A percentile compares a stretch with the other conserved stretches of the same genome.
These are phyloP conservation scores for Neopestalotiopsis sp. DNA, from an alignment of 2,329 filamentous ascomycete genomes.

Conservation along the genomic window DNA sequence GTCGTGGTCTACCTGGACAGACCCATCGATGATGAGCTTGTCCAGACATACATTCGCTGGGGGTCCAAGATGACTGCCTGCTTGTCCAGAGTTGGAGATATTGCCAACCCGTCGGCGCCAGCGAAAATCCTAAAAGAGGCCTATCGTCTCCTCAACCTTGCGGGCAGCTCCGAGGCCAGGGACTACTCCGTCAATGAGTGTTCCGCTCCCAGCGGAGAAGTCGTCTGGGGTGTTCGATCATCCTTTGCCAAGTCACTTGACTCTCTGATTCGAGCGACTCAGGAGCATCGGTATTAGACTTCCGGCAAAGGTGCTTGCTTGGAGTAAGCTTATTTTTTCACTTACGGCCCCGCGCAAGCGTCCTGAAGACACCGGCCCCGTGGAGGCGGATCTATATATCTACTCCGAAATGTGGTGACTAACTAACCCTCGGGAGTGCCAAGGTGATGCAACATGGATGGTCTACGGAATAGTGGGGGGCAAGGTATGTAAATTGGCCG, in stretches of 20 bases:
- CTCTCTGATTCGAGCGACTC: background rate
- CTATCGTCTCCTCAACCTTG: background rate
- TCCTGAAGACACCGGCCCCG: background rate
- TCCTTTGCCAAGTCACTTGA: background rate
- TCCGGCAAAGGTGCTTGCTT: background rate
- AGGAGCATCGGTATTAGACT: background rate
- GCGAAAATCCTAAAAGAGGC: background rate
- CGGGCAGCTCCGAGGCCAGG: background rate
- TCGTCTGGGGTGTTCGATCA: background rate
- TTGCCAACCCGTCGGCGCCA: background rate
- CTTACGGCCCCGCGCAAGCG: background rate
- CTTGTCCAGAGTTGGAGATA: conserved; percentile 20
- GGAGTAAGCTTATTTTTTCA: background rate
- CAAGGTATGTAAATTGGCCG: too few relatives aligned
- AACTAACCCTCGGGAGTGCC: too few relatives aligned
- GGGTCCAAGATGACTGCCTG: conserved; percentile 9
- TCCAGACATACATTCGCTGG: conserved; percentile 6
- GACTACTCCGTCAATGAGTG: background rate
- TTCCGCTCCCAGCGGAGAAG: background rate
- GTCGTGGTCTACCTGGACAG: conserved; percentile 1
- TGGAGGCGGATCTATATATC: background rate
- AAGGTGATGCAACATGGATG: too few relatives aligned
- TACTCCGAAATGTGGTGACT: too few relatives aligned
- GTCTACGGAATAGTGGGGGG: too few relatives aligned
- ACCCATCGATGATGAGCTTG: conserved; percentile 8